Base-by-base conservation (phyloP, 345 rosid species). In the Zanthoxylum bungeanum region DNA sequence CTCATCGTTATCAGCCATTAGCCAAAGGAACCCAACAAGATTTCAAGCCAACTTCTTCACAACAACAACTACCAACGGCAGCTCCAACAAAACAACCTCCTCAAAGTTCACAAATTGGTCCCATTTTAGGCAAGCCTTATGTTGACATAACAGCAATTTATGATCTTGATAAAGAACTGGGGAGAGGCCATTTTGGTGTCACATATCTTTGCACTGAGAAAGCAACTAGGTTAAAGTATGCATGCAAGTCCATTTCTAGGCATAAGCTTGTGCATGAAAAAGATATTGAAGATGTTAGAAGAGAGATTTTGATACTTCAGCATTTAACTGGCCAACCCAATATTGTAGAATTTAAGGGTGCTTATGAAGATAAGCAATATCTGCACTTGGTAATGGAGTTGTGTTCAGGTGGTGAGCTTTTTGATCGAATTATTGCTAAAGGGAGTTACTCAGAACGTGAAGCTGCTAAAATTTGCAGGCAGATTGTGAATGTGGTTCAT, bases 371-470 rank as follows among this genome's bases (percentile, higher is more conserved):
- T 68, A 71, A 52, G 68, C 84, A 85, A 21, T 76, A 86, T 70
- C 61, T 92, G 37, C 87, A 89, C 73, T 50, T 95, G 69, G 93
- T 89, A 39, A 94, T 92, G 98, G 98, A 94, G 86, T 82, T 94
- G 14, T 94, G 98, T 73, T 88, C 92, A 4, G 98, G 99, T 17
- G 97, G 99, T 9, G 99, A 95, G 84, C 91, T 95, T 16, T 92
- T 92, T 64, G 98, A 92, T 78, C 79, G 97, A 80, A 91, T 95
- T 16, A 88, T 80, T 34, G 82, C 85, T 25, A 92, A 79, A 78
- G 89, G 96, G 63, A 80, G 77, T 60, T 95, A 90, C 65, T 85
- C 98, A 0, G 98, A 95, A 80, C 81, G 78, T 64, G 93, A 88
- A 79, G 99, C 99, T 21, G 91, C 93, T 49, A 75, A 65, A 21